Base-by-base conservation (phyloP, 2,329 filamentous ascomycete species). In the Ascochyta lentis region DNA sequence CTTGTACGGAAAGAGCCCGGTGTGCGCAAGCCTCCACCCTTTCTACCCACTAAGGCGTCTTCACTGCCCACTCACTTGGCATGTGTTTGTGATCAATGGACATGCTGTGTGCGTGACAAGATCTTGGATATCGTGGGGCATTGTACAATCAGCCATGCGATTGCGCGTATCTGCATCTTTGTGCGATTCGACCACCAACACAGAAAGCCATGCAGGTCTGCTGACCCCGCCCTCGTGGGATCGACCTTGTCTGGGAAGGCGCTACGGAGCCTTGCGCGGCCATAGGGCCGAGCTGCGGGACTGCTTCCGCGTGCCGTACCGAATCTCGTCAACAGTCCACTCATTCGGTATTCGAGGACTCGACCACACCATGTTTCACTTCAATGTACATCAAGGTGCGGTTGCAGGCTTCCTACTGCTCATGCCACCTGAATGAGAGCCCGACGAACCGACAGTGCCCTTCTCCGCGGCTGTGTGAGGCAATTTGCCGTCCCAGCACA, bases 261-360 rank as follows among this genome's bases (percentile, higher is more conserved):
- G 48, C 44, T 54, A 49, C 48, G 49, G 10, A 48, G 55, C 53
- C 49, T 53, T 45, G 48, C 39, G 27, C 43, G 39, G 27, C 16
- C 23, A 29, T 38, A 58, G 49, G 56, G 37, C 56, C 58, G 54
- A 53, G 44, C 45, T 23, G 40, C 44, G 49, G 54, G 49, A 49
- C 43, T 35, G 40, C 52, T 39, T 43, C 42, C 54, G 41, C 42
- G 44, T 41, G 46, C 39, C 41, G 49, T 37, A 34, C 54, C 61
- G 56, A 23, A 48, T 22, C 40, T 52, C 39, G 35, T 38, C 33
- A n/a, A 37, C 15, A 26, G 26, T 39, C 48, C 48, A 43, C 33
- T 47, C 34, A 3, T 15, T 49, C 45, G 45, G 51, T 44, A 41
- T 33, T 22, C 45, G 9, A 16, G 43, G 6, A 4, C n/a, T 15